Evolutionary conservation across 1,284 basidiomycete genomes (phyloP).

Genomic region (Cerrena zonata): DNA sequence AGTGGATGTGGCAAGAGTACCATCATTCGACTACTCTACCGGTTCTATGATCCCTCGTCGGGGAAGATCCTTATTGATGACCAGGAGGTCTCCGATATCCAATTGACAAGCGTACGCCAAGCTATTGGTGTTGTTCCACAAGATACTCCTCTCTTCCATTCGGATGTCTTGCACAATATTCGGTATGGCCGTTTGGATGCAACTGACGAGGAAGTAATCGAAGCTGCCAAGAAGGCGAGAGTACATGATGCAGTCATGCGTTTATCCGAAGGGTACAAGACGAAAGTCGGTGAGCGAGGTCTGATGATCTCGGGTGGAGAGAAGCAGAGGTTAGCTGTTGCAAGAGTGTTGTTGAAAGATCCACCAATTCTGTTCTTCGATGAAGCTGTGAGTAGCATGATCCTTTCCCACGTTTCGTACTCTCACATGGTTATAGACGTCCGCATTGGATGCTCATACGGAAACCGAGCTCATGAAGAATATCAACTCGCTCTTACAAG

Average conservation of each 20-base stretch:
- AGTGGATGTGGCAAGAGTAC: constrained; percentile 98
- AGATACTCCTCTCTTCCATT: constrained; percentile 96
- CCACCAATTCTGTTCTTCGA: constrained; percentile 96
- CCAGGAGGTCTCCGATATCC: constrained; percentile 77
- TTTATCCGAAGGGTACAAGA: constrained; percentile 82
- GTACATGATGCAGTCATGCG: constrained; percentile 78
- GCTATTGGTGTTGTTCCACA: constrained; percentile 93
- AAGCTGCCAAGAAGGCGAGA: constrained; percentile 80
- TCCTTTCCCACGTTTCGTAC: constrained; percentile 1
- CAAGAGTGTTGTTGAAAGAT: constrained; percentile 87
- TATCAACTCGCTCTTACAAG: constrained; percentile 75
- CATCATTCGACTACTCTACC: constrained; percentile 87
- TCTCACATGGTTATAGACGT: constrained; percentile 53
- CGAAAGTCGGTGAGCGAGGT: constrained; percentile 92
- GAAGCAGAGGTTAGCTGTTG: constrained; percentile 93
- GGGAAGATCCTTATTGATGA: constrained; percentile 84
- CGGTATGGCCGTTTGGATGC: constrained; percentile 89
- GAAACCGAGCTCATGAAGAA: constrained; percentile 94
- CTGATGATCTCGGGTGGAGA: constrained; percentile 98
- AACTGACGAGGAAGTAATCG: constrained; percentile 81
- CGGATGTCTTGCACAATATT: constrained; percentile 91
- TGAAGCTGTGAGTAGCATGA: constrained; percentile 70
- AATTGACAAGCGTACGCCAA: constrained; percentile 68
- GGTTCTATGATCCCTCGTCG: constrained; percentile 84
- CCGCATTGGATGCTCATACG: constrained; percentile 89